These are phyloP conservation scores for Sicyos baderoa DNA, from an alignment of 306 rosid species.

Conservation along the genomic window DNA sequence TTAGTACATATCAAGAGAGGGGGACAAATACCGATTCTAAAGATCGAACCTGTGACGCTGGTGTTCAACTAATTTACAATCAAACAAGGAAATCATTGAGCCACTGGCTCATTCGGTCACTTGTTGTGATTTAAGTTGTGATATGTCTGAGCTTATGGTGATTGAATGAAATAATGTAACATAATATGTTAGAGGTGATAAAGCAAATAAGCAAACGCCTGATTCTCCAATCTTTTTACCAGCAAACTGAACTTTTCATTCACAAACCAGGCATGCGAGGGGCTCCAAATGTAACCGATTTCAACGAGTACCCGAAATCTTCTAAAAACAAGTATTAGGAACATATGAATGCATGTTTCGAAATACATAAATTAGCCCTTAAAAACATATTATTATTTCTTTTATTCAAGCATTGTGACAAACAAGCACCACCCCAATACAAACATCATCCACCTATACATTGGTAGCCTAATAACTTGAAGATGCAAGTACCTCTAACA, in stretches of 20 bases:
- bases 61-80: too few relatives aligned
- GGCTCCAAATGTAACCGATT: background rate
- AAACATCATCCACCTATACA: conserved; percentile 9
- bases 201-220: background rate
- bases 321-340: conserved; percentile 4
- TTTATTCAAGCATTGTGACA: conserved; percentile 10
- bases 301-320: conserved; percentile 17
- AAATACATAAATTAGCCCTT: conserved; percentile 21
- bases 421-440: conserved; percentile 2
- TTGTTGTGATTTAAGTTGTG: background rate
- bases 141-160: background rate
- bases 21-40: too few relatives aligned
- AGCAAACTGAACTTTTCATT: conserved; percentile 20
- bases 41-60: too few relatives aligned
- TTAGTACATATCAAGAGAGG: too few relatives aligned
- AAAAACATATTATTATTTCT: conserved; percentile 1
- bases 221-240: background rate
- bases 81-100: too few relatives aligned
- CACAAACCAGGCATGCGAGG: conserved; percentile 6
- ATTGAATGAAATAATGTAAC: background rate
- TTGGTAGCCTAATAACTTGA: conserved; percentile 26
- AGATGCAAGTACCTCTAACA: conserved; percentile 72
- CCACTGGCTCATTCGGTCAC: too few relatives aligned
- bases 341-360: conserved; percentile 16
- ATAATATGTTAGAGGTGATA: background rate